A percentile compares a stretch with the other conserved stretches of the same genome.
These are phyloP conservation scores for Cocos nucifera DNA, from an alignment of 176 grass and related monocot species.

Conservation along the genomic window DNA sequence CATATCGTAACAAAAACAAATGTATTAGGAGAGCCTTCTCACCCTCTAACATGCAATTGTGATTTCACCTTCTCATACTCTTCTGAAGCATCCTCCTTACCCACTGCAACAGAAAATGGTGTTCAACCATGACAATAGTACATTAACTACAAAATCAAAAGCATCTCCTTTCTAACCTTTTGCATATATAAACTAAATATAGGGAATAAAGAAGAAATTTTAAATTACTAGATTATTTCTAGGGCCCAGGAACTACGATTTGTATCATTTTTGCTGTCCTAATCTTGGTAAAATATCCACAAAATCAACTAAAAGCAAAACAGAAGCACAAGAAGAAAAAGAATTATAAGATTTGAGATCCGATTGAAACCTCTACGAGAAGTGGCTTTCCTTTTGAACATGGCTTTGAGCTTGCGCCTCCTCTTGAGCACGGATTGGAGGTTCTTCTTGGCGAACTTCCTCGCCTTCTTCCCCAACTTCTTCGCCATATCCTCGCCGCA, in stretches of 20 bases:
- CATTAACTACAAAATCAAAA: background rate
- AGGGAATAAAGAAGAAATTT: too few relatives aligned
- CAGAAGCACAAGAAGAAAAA: too few relatives aligned
- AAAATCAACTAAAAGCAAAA: too few relatives aligned
- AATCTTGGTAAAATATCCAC: too few relatives aligned
- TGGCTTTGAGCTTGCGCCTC: conserved; percentile 60
- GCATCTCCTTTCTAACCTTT: background rate
- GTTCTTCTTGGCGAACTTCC: conserved; percentile 87
- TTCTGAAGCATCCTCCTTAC: background rate
- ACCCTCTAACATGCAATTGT: background rate
- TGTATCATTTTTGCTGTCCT: too few relatives aligned
- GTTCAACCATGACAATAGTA: too few relatives aligned
- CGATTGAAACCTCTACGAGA: conserved; percentile 35
- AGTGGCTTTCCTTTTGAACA: conserved; percentile 41
- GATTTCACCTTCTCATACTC: conserved; percentile 2
- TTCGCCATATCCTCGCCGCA: conserved; percentile 45
- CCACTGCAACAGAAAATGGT: background rate
- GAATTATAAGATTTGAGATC: background rate
- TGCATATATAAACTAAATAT: too few relatives aligned
- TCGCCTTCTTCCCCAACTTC: conserved; percentile 85
- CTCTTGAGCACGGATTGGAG: conserved; percentile 65
- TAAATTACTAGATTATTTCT: too few relatives aligned
- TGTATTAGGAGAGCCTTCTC: background rate
- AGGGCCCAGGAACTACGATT: too few relatives aligned
- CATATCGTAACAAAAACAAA: too few relatives aligned